A percentile compares a stretch with the other conserved stretches of the same genome.
phyloP scores from a whole-genome alignment of 495 filamentous ascomycete species.

The Hypoxylon crocopeplum region DNA sequence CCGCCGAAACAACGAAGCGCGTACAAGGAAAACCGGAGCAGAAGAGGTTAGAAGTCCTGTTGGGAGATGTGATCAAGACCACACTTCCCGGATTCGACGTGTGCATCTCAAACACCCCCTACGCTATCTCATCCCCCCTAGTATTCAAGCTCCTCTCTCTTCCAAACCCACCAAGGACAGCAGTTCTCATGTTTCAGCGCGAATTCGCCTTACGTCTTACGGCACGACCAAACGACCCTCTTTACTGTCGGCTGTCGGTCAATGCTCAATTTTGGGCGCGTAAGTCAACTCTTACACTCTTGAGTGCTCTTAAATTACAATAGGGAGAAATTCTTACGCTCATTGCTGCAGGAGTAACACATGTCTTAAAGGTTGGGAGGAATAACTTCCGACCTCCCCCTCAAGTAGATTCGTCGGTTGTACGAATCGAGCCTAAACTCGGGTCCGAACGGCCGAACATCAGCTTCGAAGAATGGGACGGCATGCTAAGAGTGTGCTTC shows the following conservation, averaged over 20 bases:
- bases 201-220: constrained; percentile 49
- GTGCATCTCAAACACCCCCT: constrained; percentile 87
- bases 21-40: constrained; percentile 84
- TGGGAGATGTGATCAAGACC: constrained; percentile 91
- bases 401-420: constrained; percentile 74
- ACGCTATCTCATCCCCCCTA: constrained; percentile 89
- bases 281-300: constrained; percentile 35
- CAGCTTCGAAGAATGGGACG: constrained; percentile 94
- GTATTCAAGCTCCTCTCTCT: constrained; percentile 89
- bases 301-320: neutral
- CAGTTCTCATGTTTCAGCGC: constrained; percentile 83
- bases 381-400: constrained; percentile 89
- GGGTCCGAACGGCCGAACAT: constrained; percentile 77
- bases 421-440: constrained; percentile 71
- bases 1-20: constrained; percentile 92
- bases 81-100: constrained; percentile 38
- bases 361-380: constrained; percentile 74
- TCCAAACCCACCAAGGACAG: constrained; percentile 71
- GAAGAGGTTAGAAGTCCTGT: constrained; percentile 80
- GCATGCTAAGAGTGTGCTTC: constrained; percentile 83
- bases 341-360: constrained; percentile 18
- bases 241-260: constrained; percentile 85
- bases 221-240: constrained; percentile 79
- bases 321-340: neutral
- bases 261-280: constrained; percentile 89